Conservation (phyloP, 257 asterid genomes). For the Penstemon newberryi region DNA sequence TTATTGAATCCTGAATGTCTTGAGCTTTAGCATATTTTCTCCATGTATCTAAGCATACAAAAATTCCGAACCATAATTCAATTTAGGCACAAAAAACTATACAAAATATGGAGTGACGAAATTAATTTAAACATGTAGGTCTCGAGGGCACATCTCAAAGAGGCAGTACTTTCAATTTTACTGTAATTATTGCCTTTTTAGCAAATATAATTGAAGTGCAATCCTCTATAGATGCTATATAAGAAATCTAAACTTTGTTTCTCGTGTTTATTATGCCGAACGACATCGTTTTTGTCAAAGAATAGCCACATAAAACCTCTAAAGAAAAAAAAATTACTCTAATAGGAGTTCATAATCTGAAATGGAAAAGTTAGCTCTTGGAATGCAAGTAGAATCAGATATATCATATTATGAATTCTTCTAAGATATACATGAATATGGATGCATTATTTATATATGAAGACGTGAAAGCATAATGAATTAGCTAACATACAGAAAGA, state of each 20-base stretch:
- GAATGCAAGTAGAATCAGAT: conserved; percentile 9
- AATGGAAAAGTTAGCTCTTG: background rate
- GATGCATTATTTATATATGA: conserved; percentile 12
- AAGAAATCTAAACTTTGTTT: conserved; percentile 4
- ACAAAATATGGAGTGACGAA: background rate
- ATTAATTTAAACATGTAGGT: background rate
- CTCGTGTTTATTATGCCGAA: conserved; percentile 11
- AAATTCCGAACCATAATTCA: conserved; percentile 25
- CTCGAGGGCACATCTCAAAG: conserved; percentile 8
- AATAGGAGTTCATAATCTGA: background rate
- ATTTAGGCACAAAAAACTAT: conserved; percentile 15
- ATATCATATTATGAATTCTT: background rate
- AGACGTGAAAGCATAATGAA: conserved; percentile 27
- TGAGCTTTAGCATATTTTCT: conserved; percentile 68
- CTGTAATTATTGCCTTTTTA: background rate
- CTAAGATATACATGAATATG: conserved; percentile 17
- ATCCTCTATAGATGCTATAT: conserved; percentile 2
- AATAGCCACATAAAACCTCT: conserved; percentile 17
- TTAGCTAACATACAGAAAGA: conserved; percentile 73
- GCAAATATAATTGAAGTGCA: conserved; percentile 5
- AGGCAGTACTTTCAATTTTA: background rate
- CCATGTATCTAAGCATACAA: conserved; percentile 76
- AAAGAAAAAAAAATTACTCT: background rate
- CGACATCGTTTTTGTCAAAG: conserved; percentile 3
- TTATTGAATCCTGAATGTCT: conserved; percentile 64